A percentile compares a stretch with the other conserved stretches of the same genome.
These are phyloP conservation scores for Eimeria acervulina DNA, from an alignment of 169 alveolate genomes.

Conservation along the genomic window DNA sequence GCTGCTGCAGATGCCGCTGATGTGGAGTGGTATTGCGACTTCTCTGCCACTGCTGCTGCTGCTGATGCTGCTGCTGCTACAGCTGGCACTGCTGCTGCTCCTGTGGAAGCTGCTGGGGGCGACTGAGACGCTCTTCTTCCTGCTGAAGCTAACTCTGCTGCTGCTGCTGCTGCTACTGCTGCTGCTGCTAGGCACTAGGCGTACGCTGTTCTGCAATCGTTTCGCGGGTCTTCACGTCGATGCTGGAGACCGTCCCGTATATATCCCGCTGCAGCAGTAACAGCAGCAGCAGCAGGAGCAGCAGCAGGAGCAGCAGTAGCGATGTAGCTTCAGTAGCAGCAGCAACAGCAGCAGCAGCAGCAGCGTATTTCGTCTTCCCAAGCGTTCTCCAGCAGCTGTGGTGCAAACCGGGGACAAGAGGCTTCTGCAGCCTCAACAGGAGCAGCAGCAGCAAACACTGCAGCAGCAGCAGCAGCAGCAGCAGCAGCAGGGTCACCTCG, in stretches of 20 bases:
- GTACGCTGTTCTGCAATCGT: conserved; percentile 15
- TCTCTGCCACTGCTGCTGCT: background rate
- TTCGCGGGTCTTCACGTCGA: conserved; percentile 6
- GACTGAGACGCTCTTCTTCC: background rate
- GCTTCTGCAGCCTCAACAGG: background rate
- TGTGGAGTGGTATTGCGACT: no score
- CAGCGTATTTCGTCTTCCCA: background rate
- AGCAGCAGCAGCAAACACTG: background rate
- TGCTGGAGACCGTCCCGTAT: conserved; percentile 1
- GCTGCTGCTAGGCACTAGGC: background rate
- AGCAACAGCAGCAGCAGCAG: background rate
- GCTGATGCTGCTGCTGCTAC: background rate
- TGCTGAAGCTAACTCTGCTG: no score
- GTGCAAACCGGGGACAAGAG: background rate
- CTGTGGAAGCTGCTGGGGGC: no score
- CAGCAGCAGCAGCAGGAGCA: background rate
- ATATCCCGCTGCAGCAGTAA: conserved; percentile 26
- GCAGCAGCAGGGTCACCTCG: background rate
- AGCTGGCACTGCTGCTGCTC: background rate
- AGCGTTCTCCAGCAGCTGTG: background rate
- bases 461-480: background rate
- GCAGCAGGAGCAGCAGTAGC: background rate
- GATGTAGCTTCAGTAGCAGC: background rate
- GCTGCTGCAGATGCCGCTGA: no score
- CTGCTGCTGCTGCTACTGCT: background rate